Conservation (phyloP, 805 yeast species). For the Priceomyces castillae region DNA sequence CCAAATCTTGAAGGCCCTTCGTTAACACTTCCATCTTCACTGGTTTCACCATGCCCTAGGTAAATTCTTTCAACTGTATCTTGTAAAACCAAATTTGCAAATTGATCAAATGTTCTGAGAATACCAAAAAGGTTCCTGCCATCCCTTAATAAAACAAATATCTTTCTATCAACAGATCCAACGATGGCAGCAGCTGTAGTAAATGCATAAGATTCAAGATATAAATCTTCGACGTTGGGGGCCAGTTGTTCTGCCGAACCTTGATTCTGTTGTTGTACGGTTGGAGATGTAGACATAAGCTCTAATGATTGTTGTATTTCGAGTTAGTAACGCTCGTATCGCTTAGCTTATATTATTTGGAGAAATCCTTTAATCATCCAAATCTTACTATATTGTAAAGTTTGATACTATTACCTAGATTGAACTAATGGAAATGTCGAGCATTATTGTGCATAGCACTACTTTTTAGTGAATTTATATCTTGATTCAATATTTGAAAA, state of each 20-base stretch:
- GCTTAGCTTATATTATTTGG: background rate
- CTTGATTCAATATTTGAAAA: too few relatives aligned
- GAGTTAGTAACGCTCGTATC: background rate
- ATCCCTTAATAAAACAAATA: constrained; percentile 83
- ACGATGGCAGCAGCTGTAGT: constrained; percentile 90
- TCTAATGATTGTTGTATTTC: background rate
- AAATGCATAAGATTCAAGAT: constrained; percentile 76
- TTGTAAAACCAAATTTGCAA: constrained; percentile 87
- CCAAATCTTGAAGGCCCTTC: constrained; percentile 47
- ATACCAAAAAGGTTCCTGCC: constrained; percentile 88
- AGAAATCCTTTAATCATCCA: background rate
- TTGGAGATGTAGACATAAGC: constrained; percentile 9
- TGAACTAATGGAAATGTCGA: background rate
- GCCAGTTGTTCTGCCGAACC: constrained; percentile 15
- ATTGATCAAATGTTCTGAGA: constrained; percentile 92
- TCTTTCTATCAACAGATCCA: constrained; percentile 79
- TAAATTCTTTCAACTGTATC: constrained; percentile 86
- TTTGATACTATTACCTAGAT: too few relatives aligned
- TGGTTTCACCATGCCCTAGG: constrained; percentile 32
- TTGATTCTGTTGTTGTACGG: constrained; percentile 9
- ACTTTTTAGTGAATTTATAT: too few relatives aligned
- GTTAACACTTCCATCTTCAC: constrained; percentile 28
- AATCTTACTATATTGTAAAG: too few relatives aligned
- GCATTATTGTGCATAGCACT: background rate
- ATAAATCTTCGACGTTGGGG: constrained; percentile 52